Conservation (phyloP, 169 alveolate species). For the Cryptosporidium xiaoi region DNA sequence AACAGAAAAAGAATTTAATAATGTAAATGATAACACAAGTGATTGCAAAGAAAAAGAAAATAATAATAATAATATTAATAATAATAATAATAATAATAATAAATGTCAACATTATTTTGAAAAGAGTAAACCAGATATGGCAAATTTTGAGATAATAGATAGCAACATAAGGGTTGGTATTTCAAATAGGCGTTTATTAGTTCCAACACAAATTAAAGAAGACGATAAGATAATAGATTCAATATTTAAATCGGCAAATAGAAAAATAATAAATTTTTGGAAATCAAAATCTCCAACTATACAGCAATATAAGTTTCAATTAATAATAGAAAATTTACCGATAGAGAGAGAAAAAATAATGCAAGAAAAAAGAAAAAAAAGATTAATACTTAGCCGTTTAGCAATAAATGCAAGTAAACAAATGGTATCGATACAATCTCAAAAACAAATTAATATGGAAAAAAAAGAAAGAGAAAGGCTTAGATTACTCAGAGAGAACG, state of each 20-base stretch:
- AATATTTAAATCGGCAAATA: not conserved
- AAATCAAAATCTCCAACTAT: constrained; percentile 24
- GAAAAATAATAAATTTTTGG: constrained; percentile 32
- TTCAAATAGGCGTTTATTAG: not conserved
- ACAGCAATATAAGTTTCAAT: constrained; percentile 49
- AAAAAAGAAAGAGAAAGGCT: constrained; percentile 70
- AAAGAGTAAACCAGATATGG: not conserved
- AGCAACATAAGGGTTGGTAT: not conserved
- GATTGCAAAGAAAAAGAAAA: not conserved
- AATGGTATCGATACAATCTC: constrained; percentile 54
- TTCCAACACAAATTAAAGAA: not conserved
- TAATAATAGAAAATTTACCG: constrained; percentile 34
- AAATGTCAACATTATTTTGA: too few relatives aligned
- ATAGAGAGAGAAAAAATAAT: constrained; percentile 36
- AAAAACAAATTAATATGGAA: constrained; percentile 29
- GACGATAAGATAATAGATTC: not conserved
- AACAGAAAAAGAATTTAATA: not conserved
- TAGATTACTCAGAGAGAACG: constrained; percentile 83
- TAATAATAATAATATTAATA: not conserved
- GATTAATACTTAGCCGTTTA: constrained; percentile 2
- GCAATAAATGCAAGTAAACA: constrained; percentile 58
- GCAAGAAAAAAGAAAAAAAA: constrained; percentile 13
- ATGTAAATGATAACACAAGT: not conserved
- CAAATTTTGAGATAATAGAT: not conserved
- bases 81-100: not conserved